Evolutionary conservation across 1,284 basidiomycete species (phyloP), one percentile per base, ranked within the genome.

Genomic region (Cutaneotrichosporon mucoides): DNA sequence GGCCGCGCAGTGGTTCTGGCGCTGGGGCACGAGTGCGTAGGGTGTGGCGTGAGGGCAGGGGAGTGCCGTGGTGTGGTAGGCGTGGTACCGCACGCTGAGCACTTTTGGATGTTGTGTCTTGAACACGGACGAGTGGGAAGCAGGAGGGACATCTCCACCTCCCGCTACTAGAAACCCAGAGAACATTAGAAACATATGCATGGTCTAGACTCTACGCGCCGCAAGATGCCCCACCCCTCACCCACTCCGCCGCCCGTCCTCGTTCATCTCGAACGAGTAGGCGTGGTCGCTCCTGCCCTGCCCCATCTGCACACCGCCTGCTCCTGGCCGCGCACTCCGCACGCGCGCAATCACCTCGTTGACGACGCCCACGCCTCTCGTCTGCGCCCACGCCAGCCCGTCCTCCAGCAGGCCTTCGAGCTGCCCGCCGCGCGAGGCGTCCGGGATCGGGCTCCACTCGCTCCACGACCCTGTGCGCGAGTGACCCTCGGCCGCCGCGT

Each of bases 1-100:
- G 34, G 61, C 72, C 5, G 73, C 72, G 2, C 71, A 74, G 9
- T 80, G 76, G 69, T 60, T 79, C 7, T 77, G 71, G 35, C 53
- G 44, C 43, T 55, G 43, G 43, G 53, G 53, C 0, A 48, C 78
- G 10, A 47, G 43, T 11, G 44, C 50, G 33, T 52, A 48, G 45
- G 24, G 24, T 24, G 24, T 24, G 24, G 24, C 24, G 24, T 24
- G 24, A 24, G 24, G 24, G 24, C 24, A 24, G 24, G 24, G 24
- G 24, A 24, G 24, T 24, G 24, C 24, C 24, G 24, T 24, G 24
- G 24, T 24, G 24, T 24, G 24, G 24, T 24, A 24, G 24, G 24
- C 24, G 24, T 24, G 24, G 24, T 24, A 24, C 24, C 24, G 24
- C 24, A 24, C 24, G 24, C 24, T 24, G 24, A 24, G 24, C 24